Percentiles rank a stretch among this genome's conserved stretches.
Evolutionary conservation across 169 alveolate species (phyloP).

Genomic region (Plasmodium chabaudi): DNA sequence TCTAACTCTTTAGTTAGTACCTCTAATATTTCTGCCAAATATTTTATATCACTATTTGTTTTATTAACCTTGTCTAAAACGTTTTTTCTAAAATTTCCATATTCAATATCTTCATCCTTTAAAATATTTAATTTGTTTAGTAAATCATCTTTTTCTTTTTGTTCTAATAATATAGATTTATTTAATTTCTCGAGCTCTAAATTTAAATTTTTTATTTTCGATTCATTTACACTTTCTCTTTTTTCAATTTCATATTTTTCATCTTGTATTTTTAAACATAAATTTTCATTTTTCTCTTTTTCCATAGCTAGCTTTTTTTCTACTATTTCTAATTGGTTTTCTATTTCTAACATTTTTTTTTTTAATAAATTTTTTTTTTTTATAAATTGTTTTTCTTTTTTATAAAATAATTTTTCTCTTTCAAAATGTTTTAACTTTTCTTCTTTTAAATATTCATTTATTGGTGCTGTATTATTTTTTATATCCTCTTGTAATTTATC

Average conservation of each 20-base stretch:
- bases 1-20: constrained; percentile 51
- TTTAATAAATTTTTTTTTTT: constrained; percentile 25
- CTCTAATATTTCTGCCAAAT: constrained; percentile 47
- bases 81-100: constrained; percentile 46
- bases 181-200: constrained; percentile 10
- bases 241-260: constrained; percentile 12
- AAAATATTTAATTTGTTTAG: constrained; percentile 21
- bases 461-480: constrained; percentile 25
- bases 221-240: constrained; percentile 18
- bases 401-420: constrained; percentile 65
- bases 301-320: constrained; percentile 16
- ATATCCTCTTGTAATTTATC: constrained; percentile 47
- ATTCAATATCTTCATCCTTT: constrained; percentile 15
- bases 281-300: constrained; percentile 25
- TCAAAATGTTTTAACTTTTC: constrained; percentile 23
- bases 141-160: constrained; percentile 31
- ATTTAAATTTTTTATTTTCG: constrained; percentile 11
- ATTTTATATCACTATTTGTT: constrained; percentile 51
- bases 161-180: constrained; percentile 2
- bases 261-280: constrained; percentile 8
- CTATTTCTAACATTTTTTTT: constrained; percentile 13
- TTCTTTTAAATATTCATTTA: constrained; percentile 32
- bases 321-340: constrained; percentile 32
- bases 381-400: constrained; percentile 40
- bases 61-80: constrained; percentile 26